These are phyloP conservation scores for Tylopilus sp. DNA, from an alignment of 768 basidiomycete genomes.

Conservation along the genomic window DNA sequence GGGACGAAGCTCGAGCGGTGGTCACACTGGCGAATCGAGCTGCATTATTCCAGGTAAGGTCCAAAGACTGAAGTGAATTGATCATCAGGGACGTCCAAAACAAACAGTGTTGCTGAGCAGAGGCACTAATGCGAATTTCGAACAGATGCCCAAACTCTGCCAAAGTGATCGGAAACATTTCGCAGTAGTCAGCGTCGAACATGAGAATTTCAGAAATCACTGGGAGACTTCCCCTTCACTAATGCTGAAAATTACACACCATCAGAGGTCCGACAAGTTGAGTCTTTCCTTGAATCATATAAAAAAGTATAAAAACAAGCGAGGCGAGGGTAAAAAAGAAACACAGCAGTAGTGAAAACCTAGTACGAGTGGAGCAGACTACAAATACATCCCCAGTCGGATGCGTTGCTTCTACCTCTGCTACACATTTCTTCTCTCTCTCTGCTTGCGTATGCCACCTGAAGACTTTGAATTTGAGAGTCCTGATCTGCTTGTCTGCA, in stretches of 20 bases:
- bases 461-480: slow-evolving; percentile 30
- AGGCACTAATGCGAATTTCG: too few species aligned
- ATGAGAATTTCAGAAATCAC: too few species aligned
- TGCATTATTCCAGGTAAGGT: too few species aligned
- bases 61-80: too few species aligned
- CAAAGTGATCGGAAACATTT: too few species aligned
- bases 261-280: too few species aligned
- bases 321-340: neutral
- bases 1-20: too few species aligned
- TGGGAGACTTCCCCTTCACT: neutral
- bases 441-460: slow-evolving; percentile 36
- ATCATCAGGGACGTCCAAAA: too few species aligned
- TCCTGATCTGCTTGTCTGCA: slow-evolving; percentile 26
- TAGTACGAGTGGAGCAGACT: neutral
- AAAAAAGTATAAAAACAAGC: neutral
- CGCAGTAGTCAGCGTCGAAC: too few species aligned
- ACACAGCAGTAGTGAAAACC: neutral
- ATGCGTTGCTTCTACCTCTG: slow-evolving; percentile 33
- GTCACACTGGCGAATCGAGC: too few species aligned
- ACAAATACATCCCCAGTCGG: neutral
- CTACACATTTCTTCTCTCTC: slow-evolving; percentile 35
- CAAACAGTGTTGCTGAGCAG: too few species aligned
- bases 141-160: too few species aligned
- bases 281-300: neutral
- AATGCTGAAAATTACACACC: neutral